Evolutionary conservation across 2,329 filamentous ascomycete species (phyloP).

Genomic region (Moelleriella libera): DNA sequence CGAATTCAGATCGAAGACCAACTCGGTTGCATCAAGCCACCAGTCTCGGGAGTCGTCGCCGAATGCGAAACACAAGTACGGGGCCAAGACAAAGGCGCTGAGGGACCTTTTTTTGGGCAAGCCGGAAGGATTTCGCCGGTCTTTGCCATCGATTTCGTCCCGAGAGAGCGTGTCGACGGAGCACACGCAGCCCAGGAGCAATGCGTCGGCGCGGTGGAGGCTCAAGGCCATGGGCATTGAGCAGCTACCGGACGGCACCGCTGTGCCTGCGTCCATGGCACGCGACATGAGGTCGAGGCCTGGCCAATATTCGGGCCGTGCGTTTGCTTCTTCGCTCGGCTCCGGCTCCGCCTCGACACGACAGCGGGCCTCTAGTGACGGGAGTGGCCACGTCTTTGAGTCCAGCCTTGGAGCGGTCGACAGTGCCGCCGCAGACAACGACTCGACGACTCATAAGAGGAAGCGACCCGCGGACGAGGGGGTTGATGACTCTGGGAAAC

Average conservation of each 20-base stretch:
- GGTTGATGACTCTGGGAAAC: conserved; percentile 11
- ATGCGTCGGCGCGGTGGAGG: conserved; percentile 28
- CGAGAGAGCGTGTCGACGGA: conserved; percentile 12
- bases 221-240: conserved; percentile 37
- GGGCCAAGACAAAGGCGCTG: conserved; percentile 22
- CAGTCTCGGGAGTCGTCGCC: conserved; percentile 7
- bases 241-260: conserved; percentile 37
- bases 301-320: neutral
- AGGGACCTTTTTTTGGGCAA: conserved; percentile 18
- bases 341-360: neutral
- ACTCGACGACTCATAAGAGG: conserved; percentile 13
- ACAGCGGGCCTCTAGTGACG: conserved; percentile 2
- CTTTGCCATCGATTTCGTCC: conserved; percentile 20
- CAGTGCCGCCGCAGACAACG: conserved; percentile 2
- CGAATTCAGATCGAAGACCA: conserved; percentile 9
- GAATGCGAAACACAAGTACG: conserved; percentile 6
- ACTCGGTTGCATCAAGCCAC: conserved; percentile 8
- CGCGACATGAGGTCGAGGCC: conserved; percentile 18
- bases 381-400: neutral
- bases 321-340: neutral
- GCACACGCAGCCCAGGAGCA: conserved; percentile 15
- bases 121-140: conserved; percentile 21
- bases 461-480: conserved; percentile 17
- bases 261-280: conserved; percentile 35
- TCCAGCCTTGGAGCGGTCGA: neutral